Conservation (phyloP, 208 protist genomes). For the Angomonas desouzai region DNA sequence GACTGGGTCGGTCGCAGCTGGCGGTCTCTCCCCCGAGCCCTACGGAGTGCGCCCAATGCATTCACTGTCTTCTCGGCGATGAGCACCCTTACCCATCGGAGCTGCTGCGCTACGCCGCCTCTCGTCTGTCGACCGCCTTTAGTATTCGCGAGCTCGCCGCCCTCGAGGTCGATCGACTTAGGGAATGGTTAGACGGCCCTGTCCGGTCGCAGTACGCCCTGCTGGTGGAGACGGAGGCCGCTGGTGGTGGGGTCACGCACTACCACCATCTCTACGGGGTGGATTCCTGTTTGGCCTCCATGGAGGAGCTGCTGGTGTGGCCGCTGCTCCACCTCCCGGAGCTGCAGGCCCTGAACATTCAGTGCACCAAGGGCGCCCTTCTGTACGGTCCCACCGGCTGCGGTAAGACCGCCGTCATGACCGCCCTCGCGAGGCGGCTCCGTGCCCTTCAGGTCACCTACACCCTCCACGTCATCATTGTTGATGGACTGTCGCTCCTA, state of each 20-base stretch:
- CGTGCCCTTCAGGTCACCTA: not conserved
- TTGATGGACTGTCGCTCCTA: conserved; percentile 74
- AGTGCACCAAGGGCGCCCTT: conserved; percentile 65
- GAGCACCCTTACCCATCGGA: not conserved
- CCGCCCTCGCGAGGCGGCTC: conserved; percentile 46
- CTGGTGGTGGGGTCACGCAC: conserved; percentile 7
- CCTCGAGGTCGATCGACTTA: not conserved
- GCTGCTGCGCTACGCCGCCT: not conserved
- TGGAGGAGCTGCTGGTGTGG: conserved; percentile 80
- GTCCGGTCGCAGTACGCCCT: not conserved
- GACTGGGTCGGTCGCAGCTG: not conserved
- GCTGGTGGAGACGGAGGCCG: conserved; percentile 7
- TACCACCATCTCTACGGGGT: conserved; percentile 69
- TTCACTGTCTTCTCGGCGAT: not conserved
- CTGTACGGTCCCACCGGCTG: conserved; percentile 74
- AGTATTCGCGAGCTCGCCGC: not conserved
- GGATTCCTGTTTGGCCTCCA: conserved; percentile 28
- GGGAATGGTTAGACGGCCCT: not conserved
- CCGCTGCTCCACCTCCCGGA: conserved; percentile 55
- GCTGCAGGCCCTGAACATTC: conserved; percentile 34
- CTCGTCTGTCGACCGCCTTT: not conserved
- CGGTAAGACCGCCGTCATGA: conserved; percentile 84
- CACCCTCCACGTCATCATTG: conserved; percentile 56
- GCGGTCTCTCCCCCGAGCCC: not conserved
- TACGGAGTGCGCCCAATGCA: not conserved